Conservation (phyloP, 257 asterid genomes). For the Nicotiana noctiflora region DNA sequence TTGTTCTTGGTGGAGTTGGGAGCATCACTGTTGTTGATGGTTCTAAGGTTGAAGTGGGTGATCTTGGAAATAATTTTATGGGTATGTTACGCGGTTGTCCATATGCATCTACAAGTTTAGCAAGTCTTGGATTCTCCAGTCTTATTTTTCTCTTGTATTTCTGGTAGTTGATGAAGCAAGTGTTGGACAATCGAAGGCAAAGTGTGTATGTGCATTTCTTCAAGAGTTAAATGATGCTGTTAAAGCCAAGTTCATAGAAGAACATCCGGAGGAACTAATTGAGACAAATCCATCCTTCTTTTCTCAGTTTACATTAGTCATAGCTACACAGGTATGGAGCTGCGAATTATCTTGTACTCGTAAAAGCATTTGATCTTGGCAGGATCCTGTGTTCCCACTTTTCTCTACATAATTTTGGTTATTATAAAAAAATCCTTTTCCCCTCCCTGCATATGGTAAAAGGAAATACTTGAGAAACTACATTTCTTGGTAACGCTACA, state of each 20-base stretch:
- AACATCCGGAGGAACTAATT: conserved; percentile 62
- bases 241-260: conserved; percentile 86
- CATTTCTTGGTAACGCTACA: neutral
- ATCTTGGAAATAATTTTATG: conserved; percentile 88
- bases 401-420: neutral
- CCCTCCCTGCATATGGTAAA: conserved; percentile 2
- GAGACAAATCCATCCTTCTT: conserved; percentile 80
- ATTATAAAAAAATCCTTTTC: neutral
- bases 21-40: conserved; percentile 95
- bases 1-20: conserved; percentile 97
- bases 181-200: conserved; percentile 89
- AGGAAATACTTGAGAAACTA: neutral
- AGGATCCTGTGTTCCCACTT: neutral
- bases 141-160: conserved; percentile 5
- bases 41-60: conserved; percentile 82
- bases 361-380: neutral
- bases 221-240: conserved; percentile 98
- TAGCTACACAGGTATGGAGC: conserved; percentile 16
- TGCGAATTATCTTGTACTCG: neutral
- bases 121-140: neutral
- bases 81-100: conserved; percentile 35
- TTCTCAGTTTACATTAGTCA: conserved; percentile 80
- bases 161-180: conserved; percentile 71
- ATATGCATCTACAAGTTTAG: neutral
- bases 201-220: conserved; percentile 80